phyloP scores from a whole-genome alignment of 2,329 filamentous ascomycete genomes.

The Neofusicoccum laricinum region DNA sequence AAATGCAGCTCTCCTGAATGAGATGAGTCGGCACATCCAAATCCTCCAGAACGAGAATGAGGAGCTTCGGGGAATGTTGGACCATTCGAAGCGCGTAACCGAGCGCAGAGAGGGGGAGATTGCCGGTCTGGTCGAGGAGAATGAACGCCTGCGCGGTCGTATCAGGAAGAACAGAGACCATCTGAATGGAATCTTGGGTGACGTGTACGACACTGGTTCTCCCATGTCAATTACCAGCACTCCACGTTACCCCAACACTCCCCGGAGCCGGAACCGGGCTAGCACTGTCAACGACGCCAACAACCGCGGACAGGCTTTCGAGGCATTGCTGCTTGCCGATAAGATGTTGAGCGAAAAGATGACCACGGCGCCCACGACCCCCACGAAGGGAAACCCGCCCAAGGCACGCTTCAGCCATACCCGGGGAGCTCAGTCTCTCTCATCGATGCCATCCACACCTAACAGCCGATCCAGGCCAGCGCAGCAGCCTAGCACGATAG shows the following conservation, averaged over 20 bases:
- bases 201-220: slow-evolving; percentile 60
- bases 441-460: slow-evolving; percentile 78
- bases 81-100: slow-evolving; percentile 74
- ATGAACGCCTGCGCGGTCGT: slow-evolving; percentile 72
- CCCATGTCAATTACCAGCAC: slow-evolving; percentile 56
- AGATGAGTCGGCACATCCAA: slow-evolving; percentile 56
- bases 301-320: slow-evolving; percentile 60
- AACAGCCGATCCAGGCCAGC: slow-evolving; percentile 51
- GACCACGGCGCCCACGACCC: slow-evolving; percentile 71
- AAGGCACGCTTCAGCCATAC: slow-evolving; percentile 61
- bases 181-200: slow-evolving; percentile 51
- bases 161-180: slow-evolving; percentile 90
- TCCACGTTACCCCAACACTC: slow-evolving; percentile 26
- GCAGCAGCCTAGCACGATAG: slow-evolving; percentile 55
- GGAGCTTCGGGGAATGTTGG: slow-evolving; percentile 61
- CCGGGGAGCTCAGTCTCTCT: slow-evolving; percentile 77
- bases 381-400: slow-evolving; percentile 50
- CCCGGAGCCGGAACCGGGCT: slow-evolving; percentile 23
- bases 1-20: slow-evolving; percentile 56
- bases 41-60: slow-evolving; percentile 65
- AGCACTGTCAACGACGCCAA: slow-evolving; percentile 22
- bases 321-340: slow-evolving; percentile 69
- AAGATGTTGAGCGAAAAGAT: slow-evolving; percentile 77
- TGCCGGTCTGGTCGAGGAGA: slow-evolving; percentile 68
- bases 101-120: slow-evolving; percentile 75